Conservation (phyloP, 2,329 filamentous ascomycete genomes). For the Clonostachys sp. region DNA sequence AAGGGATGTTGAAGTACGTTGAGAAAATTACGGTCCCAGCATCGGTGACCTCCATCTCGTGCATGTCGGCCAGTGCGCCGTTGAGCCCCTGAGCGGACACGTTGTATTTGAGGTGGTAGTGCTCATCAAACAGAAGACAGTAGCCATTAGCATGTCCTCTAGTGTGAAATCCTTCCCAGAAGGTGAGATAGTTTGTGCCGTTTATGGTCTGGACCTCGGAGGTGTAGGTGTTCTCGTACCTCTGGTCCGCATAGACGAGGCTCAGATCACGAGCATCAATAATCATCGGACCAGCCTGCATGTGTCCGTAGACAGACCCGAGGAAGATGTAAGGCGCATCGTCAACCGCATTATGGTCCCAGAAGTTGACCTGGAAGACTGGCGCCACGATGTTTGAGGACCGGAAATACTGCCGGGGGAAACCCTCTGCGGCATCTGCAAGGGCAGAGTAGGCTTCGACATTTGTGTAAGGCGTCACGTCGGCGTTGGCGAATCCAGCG, state of each 20-base stretch:
- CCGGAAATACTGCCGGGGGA: conserved; percentile 23
- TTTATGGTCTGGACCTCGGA: conserved; percentile 20
- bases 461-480: conserved; percentile 15
- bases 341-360: conserved; percentile 15
- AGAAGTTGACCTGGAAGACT: conserved; percentile 23
- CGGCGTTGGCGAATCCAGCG: conserved; percentile 8
- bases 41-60: conserved; percentile 35
- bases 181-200: conserved; percentile 23
- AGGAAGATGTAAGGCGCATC: conserved; percentile 24
- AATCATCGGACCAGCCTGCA: conserved; percentile 22
- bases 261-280: conserved; percentile 25
- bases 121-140: conserved; percentile 21
- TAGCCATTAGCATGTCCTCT: conserved; percentile 18
- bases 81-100: conserved; percentile 24
- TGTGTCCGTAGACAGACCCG: conserved; percentile 12
- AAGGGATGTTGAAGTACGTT: conserved; percentile 26
- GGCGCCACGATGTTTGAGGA: conserved; percentile 24
- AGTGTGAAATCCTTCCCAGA: conserved; percentile 22
- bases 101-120: conserved; percentile 29
- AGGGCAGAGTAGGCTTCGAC: conserved; percentile 16
- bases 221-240: conserved; percentile 15
- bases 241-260: conserved; percentile 28
- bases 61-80: conserved; percentile 28
- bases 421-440: conserved; percentile 13
- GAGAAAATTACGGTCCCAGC: conserved; percentile 34